phyloP scores from a whole-genome alignment of 2,329 filamentous ascomycete genomes.

The Periconia digitata region DNA sequence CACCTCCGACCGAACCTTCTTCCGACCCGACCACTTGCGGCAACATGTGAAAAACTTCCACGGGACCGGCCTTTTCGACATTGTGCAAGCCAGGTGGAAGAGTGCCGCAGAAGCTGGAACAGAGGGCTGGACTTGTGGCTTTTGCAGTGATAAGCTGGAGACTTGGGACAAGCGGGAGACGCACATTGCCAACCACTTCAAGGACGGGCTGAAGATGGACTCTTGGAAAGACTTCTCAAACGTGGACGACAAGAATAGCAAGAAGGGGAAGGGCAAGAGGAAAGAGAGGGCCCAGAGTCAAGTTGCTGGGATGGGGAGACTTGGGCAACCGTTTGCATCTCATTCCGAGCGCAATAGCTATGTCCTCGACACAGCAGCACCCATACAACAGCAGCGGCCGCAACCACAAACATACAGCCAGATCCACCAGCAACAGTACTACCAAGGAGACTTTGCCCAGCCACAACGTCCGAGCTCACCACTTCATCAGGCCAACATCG shows the following conservation, averaged over 20 bases:
- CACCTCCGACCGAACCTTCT: slow-evolving; percentile 32
- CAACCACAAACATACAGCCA: background rate
- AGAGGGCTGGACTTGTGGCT: slow-evolving; percentile 34
- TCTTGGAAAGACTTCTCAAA: slow-evolving; percentile 21
- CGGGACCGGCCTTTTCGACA: slow-evolving; percentile 21
- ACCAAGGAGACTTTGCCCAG: background rate
- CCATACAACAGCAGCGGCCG: background rate
- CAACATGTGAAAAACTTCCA: slow-evolving; percentile 40
- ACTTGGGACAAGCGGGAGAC: slow-evolving; percentile 34
- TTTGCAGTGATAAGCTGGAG: slow-evolving; percentile 25
- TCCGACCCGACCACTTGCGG: slow-evolving; percentile 35
- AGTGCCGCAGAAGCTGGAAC: slow-evolving; percentile 13
- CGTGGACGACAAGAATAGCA: background rate
- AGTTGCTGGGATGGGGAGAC: slow-evolving; percentile 3
- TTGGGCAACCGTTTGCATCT: slow-evolving; percentile 5
- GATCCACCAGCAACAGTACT: background rate
- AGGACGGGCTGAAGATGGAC: slow-evolving; percentile 32
- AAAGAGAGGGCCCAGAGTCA: slow-evolving; percentile 3
- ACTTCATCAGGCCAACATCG: slow-evolving; percentile 2
- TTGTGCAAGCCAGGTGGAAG: slow-evolving; percentile 33
- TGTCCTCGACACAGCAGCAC: background rate
- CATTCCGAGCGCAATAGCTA: slow-evolving; percentile 7
- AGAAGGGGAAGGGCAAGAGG: slow-evolving; percentile 7
- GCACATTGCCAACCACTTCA: slow-evolving; percentile 38
- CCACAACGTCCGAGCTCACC: background rate